Base-by-base conservation (phyloP, 2,329 filamentous ascomycete species). In the Fusarium kyushuense region DNA sequence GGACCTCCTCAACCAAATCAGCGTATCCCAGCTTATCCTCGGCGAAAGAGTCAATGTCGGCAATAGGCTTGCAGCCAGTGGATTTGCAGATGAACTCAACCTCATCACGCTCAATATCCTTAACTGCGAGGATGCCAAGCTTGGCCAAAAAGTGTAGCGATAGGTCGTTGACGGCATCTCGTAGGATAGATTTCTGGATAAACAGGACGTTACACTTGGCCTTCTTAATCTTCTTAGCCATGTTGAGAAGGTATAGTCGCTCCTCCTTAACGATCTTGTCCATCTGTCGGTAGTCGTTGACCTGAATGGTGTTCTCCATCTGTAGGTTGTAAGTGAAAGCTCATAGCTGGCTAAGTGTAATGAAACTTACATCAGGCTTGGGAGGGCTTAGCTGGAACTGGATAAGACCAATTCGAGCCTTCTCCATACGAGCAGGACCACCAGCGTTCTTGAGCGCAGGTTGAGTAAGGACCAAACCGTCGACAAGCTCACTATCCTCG, bases 161-260 rank as follows among this genome's bases (percentile, higher is more conserved):
- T 60, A 99, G 87, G 75, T 99, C 96, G 84, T 99, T 99, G 79
- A 99, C 94, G 35, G 96, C 96, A 76, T 99, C 96, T 74, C 96
- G 90, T 61, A 99, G 89, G 74, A 99, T 99, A 16, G 95, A 98
- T 84, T 99, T 99, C 78, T 99, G 96, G 74, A 99, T 98, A 72
- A 99, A 86, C 43, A 98, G 89, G 42, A 99, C 96, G 76, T 99
- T 99, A 84, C 96, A 99, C 86, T 98, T 99, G 72, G 96, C 94
- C 87, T 98, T 99, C 84, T 98, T 97, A 82, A 99, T 99, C 87
- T 98, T 99, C 89, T 99, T 98, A 78, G 96, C 94, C 89, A 99
- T 92, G 85, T 98, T 98, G 61, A 99, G 88, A 69, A 99, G 89
- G 82, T 99, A 99, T 73, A 96, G 92, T 72, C 96, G 93, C 85